phyloP scores from a whole-genome alignment of 2,329 filamentous ascomycete genomes.

The Dactylellina drechsleri region DNA sequence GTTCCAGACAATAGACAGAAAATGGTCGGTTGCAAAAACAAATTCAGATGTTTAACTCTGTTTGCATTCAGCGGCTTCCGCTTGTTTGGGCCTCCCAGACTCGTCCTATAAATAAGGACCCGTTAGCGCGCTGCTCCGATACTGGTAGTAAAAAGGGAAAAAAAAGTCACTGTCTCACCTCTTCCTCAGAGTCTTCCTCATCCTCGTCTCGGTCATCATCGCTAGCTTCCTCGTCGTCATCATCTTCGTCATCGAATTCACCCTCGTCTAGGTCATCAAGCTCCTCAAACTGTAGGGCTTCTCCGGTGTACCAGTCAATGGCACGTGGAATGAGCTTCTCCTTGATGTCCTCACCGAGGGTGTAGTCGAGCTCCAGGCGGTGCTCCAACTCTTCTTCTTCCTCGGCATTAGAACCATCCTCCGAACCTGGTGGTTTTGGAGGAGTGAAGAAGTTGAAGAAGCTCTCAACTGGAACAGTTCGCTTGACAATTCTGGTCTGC shows the following conservation, averaged over 20 bases:
- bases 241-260: conserved; percentile 89
- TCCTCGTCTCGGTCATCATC: conserved; percentile 82
- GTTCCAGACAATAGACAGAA: conserved; percentile 56
- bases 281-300: conserved; percentile 96
- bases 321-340: conserved; percentile 99
- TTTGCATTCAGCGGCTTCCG: conserved; percentile 91
- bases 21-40: conserved; percentile 55
- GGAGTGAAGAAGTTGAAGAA: conserved; percentile 99
- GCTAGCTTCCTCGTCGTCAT: conserved; percentile 86
- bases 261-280: conserved; percentile 84
- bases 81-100: conserved; percentile 85
- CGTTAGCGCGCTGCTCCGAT: conserved; percentile 26
- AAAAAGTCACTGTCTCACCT: conserved; percentile 66
- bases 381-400: conserved; percentile 92
- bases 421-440: conserved; percentile 81
- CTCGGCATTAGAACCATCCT: conserved; percentile 68
- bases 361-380: conserved; percentile 96
- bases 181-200: conserved; percentile 80
- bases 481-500: conserved; percentile 98
- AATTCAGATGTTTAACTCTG: conserved; percentile 74
- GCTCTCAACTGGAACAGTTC: conserved; percentile 97
- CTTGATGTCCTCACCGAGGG: conserved; percentile 99
- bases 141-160: background rate
- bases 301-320: conserved; percentile 99
- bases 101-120: conserved; percentile 73